phyloP scores from a whole-genome alignment of 331 rosid species.

The Cydonia oblonga region DNA sequence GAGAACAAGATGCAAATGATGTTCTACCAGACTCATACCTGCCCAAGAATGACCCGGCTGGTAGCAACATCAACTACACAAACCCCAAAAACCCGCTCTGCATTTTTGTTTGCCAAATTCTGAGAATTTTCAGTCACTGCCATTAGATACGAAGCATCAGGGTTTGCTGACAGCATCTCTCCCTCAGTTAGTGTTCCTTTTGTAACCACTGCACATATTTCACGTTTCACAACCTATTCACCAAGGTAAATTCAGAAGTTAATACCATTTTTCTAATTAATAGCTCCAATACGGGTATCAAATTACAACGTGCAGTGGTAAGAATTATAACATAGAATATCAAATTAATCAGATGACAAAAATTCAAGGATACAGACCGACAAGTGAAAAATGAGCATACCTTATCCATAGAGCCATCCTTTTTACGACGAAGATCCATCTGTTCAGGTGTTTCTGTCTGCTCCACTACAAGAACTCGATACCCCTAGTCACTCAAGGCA shows the following conservation, averaged over 20 bases:
- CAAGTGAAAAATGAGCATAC: constrained; percentile 18
- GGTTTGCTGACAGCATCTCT: constrained; percentile 66
- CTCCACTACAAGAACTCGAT: constrained; percentile 86
- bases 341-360: neutral
- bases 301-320: neutral
- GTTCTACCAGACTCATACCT: constrained; percentile 39
- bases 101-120: constrained; percentile 30
- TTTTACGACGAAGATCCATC: constrained; percentile 75
- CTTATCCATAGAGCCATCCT: constrained; percentile 85
- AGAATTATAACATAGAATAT: neutral
- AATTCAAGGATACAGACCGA: neutral
- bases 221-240: constrained; percentile 89
- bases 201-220: constrained; percentile 85
- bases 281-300: neutral
- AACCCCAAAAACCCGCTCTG: constrained; percentile 54
- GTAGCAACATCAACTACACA: constrained; percentile 79
- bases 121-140: constrained; percentile 62
- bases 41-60: constrained; percentile 76
- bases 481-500: constrained; percentile 51
- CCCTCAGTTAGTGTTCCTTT: constrained; percentile 90
- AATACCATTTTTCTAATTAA: neutral
- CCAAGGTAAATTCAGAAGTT: neutral
- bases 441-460: constrained; percentile 92
- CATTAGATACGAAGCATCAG: constrained; percentile 84
- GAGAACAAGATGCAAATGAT: neutral